phyloP scores from a whole-genome alignment of 2,329 filamentous ascomycete genomes.

The Botrytis sinoallii region DNA sequence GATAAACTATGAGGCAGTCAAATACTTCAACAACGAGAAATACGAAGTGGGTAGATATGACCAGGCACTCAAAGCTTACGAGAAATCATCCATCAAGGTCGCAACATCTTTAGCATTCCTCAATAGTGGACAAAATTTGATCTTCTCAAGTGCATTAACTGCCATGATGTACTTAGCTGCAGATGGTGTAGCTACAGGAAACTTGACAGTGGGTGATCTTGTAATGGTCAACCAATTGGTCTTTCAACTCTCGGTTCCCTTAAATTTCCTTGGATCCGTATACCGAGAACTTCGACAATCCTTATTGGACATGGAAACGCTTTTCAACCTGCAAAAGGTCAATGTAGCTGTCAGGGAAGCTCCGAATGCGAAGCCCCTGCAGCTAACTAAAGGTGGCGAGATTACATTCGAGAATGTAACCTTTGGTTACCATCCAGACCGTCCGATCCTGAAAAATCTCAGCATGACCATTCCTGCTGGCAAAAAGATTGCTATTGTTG shows the following conservation, averaged over 20 bases:
- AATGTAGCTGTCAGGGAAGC: slow-evolving; percentile 82
- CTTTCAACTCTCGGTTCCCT: slow-evolving; percentile 92
- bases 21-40: slow-evolving; percentile 99
- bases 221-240: slow-evolving; percentile 99
- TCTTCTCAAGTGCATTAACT: slow-evolving; percentile 90
- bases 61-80: slow-evolving; percentile 78
- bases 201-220: slow-evolving; percentile 86
- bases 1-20: slow-evolving; percentile 98
- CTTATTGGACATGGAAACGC: slow-evolving; percentile 94
- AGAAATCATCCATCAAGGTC: slow-evolving; percentile 94
- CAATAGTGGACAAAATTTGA: slow-evolving; percentile 94
- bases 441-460: slow-evolving; percentile 82
- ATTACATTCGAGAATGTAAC: slow-evolving; percentile 93
- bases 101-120: slow-evolving; percentile 89
- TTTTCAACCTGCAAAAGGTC: slow-evolving; percentile 96
- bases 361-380: slow-evolving; percentile 68
- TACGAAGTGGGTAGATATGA: slow-evolving; percentile 93
- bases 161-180: slow-evolving; percentile 98
- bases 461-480: slow-evolving; percentile 88
- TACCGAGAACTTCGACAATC: slow-evolving; percentile 95
- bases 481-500: slow-evolving; percentile 93
- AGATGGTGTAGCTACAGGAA: slow-evolving; percentile 77
- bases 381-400: slow-evolving; percentile 74
- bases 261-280: slow-evolving; percentile 97
- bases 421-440: slow-evolving; percentile 85